Percentiles rank a stretch among this genome's conserved stretches.
Conservation (phyloP, 176 grass and related monocot genomes). For the Oryza officinalis region DNA sequence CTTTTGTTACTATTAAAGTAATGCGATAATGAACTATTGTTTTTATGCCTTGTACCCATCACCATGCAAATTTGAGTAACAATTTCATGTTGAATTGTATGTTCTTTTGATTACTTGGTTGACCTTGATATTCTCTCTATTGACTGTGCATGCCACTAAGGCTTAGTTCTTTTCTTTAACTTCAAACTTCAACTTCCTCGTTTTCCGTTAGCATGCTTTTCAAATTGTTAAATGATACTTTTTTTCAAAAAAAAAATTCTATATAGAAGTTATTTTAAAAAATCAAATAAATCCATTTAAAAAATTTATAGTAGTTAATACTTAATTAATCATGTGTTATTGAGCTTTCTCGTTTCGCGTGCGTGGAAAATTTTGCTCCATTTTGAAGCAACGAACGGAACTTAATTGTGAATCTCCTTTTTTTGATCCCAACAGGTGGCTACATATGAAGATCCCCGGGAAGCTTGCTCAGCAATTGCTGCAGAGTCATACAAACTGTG, state of each 20-base stretch:
- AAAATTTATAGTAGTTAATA: too few species aligned
- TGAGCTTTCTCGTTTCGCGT: too few species aligned
- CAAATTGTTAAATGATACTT: too few species aligned
- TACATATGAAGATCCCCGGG: constrained; percentile 70
- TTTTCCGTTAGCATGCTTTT: too few species aligned
- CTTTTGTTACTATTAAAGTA: neutral
- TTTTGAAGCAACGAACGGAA: too few species aligned
- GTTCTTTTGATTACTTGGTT: constrained; percentile 23
- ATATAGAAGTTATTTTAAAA: too few species aligned
- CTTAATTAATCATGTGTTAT: too few species aligned
- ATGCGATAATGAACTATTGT: neutral
- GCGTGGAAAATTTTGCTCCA: too few species aligned
- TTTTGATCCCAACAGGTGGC: constrained; percentile 62
- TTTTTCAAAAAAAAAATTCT: too few species aligned
- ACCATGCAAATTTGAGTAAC: neutral
- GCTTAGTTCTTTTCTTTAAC: too few species aligned
- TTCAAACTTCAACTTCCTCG: too few species aligned
- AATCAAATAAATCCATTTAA: too few species aligned
- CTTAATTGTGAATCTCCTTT: constrained; percentile 2
- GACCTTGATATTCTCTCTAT: neutral
- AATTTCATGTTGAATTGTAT: constrained; percentile 12
- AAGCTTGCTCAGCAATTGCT: constrained; percentile 89
- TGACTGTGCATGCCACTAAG: neutral
- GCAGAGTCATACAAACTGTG: constrained; percentile 85
- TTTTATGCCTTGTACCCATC: constrained; percentile 11